These are phyloP conservation scores for Tetrapyrgos nigripes DNA, from an alignment of 1,284 basidiomycete species.

Conservation along the genomic window DNA sequence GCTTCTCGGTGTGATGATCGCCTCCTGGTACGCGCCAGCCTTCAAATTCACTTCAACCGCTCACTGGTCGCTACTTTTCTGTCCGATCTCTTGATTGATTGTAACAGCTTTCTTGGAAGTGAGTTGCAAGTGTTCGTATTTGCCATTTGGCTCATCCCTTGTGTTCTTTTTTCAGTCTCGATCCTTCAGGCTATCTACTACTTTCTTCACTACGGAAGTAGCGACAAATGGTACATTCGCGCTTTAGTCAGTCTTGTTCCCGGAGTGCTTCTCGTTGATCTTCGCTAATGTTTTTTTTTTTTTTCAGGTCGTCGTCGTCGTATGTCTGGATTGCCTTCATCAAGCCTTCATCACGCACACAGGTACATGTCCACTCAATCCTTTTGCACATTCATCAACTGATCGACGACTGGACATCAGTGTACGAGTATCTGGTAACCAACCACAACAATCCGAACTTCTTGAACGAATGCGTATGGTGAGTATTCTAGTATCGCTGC, in stretches of 20 bases:
- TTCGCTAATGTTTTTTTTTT: not conserved
- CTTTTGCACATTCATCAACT: not conserved
- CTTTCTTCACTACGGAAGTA: not conserved
- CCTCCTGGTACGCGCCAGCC: not conserved
- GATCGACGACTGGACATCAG: constrained; percentile 32
- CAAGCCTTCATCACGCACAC: constrained; percentile 62
- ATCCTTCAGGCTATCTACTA: not conserved
- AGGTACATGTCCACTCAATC: constrained; percentile 36
- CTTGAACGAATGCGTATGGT: constrained; percentile 54
- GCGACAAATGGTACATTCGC: not conserved
- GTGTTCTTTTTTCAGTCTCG: not conserved
- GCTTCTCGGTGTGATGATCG: not conserved
- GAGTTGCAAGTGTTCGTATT: not conserved
- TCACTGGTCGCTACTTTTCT: too few species aligned
- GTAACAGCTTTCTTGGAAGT: not conserved
- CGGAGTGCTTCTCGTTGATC: not conserved
- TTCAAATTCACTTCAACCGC: too few species aligned
- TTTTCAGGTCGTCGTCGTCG: constrained; percentile 50
- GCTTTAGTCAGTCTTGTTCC: not conserved
- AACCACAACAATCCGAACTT: constrained; percentile 46
- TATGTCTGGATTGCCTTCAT: constrained; percentile 59
- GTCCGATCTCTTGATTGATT: not conserved
- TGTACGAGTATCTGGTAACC: constrained; percentile 60
- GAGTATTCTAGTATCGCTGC: constrained; percentile 18
- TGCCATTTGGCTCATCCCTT: not conserved